Evolutionary conservation across 2,329 filamentous ascomycete species (phyloP), one percentile per base, ranked within the genome.

Genomic region (Pezicula neosporulosa): DNA sequence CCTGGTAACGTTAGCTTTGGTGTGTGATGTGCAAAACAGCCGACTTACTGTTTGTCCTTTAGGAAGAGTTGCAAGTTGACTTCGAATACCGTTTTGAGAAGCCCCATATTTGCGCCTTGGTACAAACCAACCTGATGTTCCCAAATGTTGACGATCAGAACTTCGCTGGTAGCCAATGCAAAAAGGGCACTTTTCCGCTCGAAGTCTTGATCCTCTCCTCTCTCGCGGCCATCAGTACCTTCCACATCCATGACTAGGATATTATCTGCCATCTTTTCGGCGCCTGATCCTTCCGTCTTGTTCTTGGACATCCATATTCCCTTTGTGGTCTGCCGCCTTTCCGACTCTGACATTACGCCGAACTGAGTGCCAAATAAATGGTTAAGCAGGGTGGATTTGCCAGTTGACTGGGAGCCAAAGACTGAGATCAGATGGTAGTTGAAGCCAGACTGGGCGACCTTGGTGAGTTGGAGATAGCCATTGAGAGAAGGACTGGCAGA

Each of bases 261-360:
- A 71, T 99, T 99, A 64, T 96, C 90, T 49, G 93, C 92, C 91
- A 97, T 97, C 58, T 76, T 77, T 58, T 73, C 72, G 45, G 70
- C 72, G 50, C 72, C 76, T 19, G 63, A 57, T 51, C 74, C 69
- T 58, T 72, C 70, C 47, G 74, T 71, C 76, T 96, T 96, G 73
- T 97, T 97, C 77, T 96, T 96, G 58, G 92, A 96, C 87, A 99
- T 87, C 94, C 94, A 99, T 68, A 99, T 99, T 67, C 94, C 94
- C 77, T 97, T 99, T 42, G 94, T 99, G 0, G 94, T 99, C 78
- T 99, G 94, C 56, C 91, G 86, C 58, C 94, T 84, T 70, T 97
- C 91, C 56, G 85, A 80, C 78, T 99, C 94, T 63, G 90, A 90
- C 94, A 99, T 99, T 68, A 99, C 93, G 61, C 90, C 93, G 75